These are phyloP conservation scores for Amesomyces nigricolor DNA, from an alignment of 2,329 filamentous ascomycete genomes.

Conservation along the genomic window DNA sequence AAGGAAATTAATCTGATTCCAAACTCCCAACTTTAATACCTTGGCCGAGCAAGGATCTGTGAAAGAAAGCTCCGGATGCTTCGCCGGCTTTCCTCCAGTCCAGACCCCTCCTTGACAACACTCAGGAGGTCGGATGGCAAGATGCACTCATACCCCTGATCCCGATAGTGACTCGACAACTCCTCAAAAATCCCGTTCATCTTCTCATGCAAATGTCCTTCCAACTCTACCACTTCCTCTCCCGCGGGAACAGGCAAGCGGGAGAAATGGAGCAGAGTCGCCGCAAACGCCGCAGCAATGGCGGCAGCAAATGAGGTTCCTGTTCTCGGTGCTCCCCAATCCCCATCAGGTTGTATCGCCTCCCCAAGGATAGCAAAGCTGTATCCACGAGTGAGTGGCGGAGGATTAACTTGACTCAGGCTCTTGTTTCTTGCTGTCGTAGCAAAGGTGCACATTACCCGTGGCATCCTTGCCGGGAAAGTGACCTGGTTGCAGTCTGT, in stretches of 20 bases:
- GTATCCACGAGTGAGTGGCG: background rate
- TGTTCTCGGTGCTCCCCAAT: background rate
- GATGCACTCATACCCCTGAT: too few species aligned
- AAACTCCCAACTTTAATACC: too few species aligned
- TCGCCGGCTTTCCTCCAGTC: too few species aligned
- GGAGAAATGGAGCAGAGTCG: constrained; percentile 11
- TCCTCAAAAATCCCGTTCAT: too few species aligned
- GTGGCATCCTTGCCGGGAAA: background rate
- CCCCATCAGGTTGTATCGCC: constrained; percentile 2
- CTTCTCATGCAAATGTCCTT: background rate
- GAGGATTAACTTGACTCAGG: background rate
- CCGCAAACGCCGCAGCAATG: constrained; percentile 12
- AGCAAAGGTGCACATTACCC: constrained; percentile 6
- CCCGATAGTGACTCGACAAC: too few species aligned
- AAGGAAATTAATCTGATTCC: too few species aligned
- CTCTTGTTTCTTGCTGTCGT: background rate
- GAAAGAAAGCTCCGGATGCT: too few species aligned
- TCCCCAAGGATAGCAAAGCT: constrained; percentile 18
- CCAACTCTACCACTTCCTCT: background rate
- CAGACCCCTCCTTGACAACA: too few species aligned
- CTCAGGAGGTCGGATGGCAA: too few species aligned
- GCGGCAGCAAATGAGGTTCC: constrained; percentile 13
- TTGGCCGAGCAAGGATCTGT: too few species aligned
- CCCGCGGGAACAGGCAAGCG: constrained; percentile 1
- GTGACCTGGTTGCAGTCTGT: background rate